Conservation (phyloP, 768 basidiomycete genomes). For the Pisolithus tinctorius region DNA sequence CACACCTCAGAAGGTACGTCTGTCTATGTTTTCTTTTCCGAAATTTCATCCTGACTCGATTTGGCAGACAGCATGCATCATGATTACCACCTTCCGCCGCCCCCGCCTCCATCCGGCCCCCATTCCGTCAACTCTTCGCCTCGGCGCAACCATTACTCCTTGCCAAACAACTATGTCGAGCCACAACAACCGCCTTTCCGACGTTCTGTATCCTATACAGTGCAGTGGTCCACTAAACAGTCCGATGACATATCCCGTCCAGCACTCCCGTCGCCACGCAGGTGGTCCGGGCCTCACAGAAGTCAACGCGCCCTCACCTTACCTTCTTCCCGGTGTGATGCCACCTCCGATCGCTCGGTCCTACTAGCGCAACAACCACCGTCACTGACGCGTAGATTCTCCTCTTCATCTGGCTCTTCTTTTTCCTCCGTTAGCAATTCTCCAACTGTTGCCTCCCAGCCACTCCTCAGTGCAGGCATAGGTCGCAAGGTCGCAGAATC, state of each 20-base stretch:
- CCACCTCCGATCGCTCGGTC: conserved; percentile 4
- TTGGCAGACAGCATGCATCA: conserved; percentile 11
- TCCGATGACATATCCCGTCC: conserved; percentile 30
- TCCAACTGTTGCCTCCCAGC: conserved; percentile 4
- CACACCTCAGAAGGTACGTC: background rate
- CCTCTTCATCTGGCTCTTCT: conserved; percentile 14
- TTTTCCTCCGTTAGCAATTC: conserved; percentile 10
- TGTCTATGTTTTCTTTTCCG: background rate
- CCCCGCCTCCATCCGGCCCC: conserved; percentile 41
- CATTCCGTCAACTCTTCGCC: conserved; percentile 36
- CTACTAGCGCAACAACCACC: conserved; percentile 24
- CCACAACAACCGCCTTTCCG: conserved; percentile 1
- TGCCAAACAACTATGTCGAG: conserved; percentile 20
- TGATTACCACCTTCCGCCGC: conserved; percentile 37
- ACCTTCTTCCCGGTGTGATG: conserved; percentile 25
- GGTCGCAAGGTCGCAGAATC: conserved; percentile 81
- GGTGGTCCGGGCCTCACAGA: conserved; percentile 13
- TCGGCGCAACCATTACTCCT: conserved; percentile 18
- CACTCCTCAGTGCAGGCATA: conserved; percentile 35
- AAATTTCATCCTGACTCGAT: no score
- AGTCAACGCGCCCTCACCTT: conserved; percentile 26
- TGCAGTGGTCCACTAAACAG: conserved; percentile 40
- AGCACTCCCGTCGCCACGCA: conserved; percentile 23
- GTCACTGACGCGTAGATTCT: conserved; percentile 29
- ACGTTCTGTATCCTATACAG: conserved; percentile 24